Evolutionary conservation across 1,139 yeast genomes (phyloP).

Genomic region (Debaryomyces nepalensis): DNA sequence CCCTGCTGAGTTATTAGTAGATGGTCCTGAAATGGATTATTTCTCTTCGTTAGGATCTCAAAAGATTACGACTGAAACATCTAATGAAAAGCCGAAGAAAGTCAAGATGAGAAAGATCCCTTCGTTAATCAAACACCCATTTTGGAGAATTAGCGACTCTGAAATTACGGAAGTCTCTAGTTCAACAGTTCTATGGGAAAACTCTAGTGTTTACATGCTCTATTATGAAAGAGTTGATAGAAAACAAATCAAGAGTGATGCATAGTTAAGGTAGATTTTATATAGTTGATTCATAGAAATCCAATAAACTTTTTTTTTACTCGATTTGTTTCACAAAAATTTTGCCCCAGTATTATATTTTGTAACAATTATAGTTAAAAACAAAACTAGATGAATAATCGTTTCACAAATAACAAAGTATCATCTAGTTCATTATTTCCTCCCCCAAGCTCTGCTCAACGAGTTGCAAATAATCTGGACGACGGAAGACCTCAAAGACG

Average conservation of each 20-base stretch:
- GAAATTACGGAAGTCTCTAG: slow-evolving; percentile 65
- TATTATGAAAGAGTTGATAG: slow-evolving; percentile 68
- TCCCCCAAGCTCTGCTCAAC: slow-evolving; percentile 46
- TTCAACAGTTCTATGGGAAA: slow-evolving; percentile 66
- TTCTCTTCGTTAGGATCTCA: slow-evolving; percentile 20
- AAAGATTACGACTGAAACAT: slow-evolving; percentile 13
- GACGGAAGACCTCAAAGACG: slow-evolving; percentile 31
- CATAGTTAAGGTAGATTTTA: slow-evolving; percentile 1
- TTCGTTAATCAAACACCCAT: slow-evolving; percentile 61
- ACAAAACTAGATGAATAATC: background rate
- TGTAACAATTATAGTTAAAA: background rate
- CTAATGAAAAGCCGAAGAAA: slow-evolving; percentile 19
- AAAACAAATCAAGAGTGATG: slow-evolving; percentile 20
- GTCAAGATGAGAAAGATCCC: slow-evolving; percentile 57
- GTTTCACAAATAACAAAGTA: background rate
- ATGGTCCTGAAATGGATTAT: slow-evolving; percentile 33
- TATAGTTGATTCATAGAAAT: background rate
- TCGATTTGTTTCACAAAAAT: background rate
- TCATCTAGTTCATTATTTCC: slow-evolving; percentile 32
- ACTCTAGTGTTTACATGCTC: slow-evolving; percentile 78
- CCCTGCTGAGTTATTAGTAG: slow-evolving; percentile 49
- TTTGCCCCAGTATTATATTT: background rate
- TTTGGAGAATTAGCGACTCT: slow-evolving; percentile 88
- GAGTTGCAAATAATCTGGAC: slow-evolving; percentile 26
- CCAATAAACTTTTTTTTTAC: background rate